phyloP scores from a whole-genome alignment of 2,329 filamentous ascomycete genomes.

The Pseudocercospora eumusae region DNA sequence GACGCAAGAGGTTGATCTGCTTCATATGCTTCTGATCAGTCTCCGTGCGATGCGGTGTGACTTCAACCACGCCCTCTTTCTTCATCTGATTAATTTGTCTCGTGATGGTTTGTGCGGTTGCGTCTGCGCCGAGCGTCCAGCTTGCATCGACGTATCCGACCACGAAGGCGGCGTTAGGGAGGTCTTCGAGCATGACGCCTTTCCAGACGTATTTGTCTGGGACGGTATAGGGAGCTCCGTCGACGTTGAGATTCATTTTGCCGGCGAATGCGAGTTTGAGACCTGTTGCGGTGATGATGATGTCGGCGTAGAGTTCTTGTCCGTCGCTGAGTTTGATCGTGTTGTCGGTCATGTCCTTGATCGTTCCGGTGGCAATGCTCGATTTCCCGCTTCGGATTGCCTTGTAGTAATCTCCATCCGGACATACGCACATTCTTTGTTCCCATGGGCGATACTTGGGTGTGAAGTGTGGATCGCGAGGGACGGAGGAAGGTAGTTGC shows the following conservation, averaged over 20 bases:
- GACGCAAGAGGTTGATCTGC: slow-evolving; percentile 45
- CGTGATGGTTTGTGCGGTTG: slow-evolving; percentile 52
- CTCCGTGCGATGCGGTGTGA: slow-evolving; percentile 48
- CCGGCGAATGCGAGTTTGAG: slow-evolving; percentile 60
- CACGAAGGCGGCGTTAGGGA: slow-evolving; percentile 62
- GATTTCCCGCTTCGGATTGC: slow-evolving; percentile 54
- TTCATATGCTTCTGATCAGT: slow-evolving; percentile 43
- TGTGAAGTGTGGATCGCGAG: slow-evolving; percentile 45
- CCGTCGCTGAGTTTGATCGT: slow-evolving; percentile 50
- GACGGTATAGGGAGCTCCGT: slow-evolving; percentile 51
- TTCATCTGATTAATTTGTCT: slow-evolving; percentile 56
- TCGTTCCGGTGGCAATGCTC: slow-evolving; percentile 57
- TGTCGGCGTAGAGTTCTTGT: slow-evolving; percentile 56
- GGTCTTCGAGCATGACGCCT: slow-evolving; percentile 60
- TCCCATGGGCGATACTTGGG: slow-evolving; percentile 59
- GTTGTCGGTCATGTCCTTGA: slow-evolving; percentile 52
- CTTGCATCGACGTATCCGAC: slow-evolving; percentile 62
- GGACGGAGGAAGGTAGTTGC: slow-evolving; percentile 51
- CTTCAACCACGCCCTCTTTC: slow-evolving; percentile 45
- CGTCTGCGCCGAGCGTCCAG: slow-evolving; percentile 63
- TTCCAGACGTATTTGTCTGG: slow-evolving; percentile 61
- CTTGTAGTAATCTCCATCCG: slow-evolving; percentile 61
- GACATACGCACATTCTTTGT: slow-evolving; percentile 73
- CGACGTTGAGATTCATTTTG: slow-evolving; percentile 49
- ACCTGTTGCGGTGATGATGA: slow-evolving; percentile 67